Evolutionary conservation across 208 protist species (phyloP).

Genomic region (Crithidia bombi): DNA sequence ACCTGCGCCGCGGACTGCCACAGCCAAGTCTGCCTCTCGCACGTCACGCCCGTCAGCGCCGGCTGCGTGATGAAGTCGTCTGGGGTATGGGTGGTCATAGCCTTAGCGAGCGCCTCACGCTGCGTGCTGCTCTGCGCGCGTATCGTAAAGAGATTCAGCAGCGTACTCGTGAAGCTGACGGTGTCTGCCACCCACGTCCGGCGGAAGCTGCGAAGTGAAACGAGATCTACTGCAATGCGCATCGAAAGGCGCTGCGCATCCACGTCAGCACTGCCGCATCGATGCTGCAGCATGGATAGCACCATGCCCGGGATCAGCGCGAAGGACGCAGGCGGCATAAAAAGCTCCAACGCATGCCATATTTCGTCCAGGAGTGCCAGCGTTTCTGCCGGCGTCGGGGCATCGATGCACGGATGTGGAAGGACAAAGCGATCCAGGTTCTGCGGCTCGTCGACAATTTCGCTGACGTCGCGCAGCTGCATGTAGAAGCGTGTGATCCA

Average conservation of each 20-base stretch:
- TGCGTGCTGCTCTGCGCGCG: background rate
- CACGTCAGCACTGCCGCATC: constrained; percentile 5
- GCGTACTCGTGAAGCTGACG: constrained; percentile 25
- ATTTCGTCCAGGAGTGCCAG: constrained; percentile 8
- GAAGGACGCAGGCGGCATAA: constrained; percentile 17
- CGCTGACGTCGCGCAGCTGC: background rate
- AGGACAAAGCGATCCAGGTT: background rate
- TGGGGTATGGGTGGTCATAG: background rate
- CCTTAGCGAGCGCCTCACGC: background rate
- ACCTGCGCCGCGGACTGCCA: constrained; percentile 12
- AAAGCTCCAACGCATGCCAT: constrained; percentile 10
- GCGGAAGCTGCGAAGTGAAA: constrained; percentile 12
- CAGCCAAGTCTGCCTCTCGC: background rate
- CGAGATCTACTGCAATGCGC: constrained; percentile 20
- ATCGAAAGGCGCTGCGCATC: background rate
- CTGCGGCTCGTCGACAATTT: background rate
- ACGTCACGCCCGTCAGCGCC: background rate
- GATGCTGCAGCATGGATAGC: constrained; percentile 26
- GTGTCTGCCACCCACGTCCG: constrained; percentile 26
- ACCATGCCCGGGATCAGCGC: constrained; percentile 9
- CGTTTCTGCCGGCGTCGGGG: background rate
- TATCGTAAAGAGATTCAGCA: constrained; percentile 28
- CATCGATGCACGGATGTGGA: background rate
- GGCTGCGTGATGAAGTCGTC: background rate
- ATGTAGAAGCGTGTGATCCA: constrained; percentile 31